These are phyloP conservation scores for Agaricus bisporus DNA, from an alignment of 768 basidiomycete species.

Conservation along the genomic window DNA sequence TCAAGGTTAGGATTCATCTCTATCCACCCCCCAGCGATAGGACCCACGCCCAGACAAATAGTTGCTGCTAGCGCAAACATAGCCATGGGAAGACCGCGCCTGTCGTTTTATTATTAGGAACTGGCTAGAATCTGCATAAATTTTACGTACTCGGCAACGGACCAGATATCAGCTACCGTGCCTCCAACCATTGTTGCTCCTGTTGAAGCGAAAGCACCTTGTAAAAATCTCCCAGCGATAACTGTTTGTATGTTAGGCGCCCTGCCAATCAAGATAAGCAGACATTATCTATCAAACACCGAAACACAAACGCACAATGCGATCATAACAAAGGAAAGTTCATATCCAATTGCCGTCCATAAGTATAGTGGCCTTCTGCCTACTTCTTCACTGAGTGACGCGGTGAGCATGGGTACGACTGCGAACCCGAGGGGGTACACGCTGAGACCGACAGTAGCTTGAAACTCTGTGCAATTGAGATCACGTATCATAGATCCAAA, in stretches of 20 bases:
- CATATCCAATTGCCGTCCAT: constrained; percentile 39
- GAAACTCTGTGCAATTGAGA: constrained; percentile 35
- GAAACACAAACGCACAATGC: constrained; percentile 21
- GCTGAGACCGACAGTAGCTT: constrained; percentile 40
- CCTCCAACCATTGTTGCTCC: constrained; percentile 71
- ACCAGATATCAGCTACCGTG: constrained; percentile 69
- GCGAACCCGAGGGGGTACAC: constrained; percentile 58
- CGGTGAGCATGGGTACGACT: constrained; percentile 54
- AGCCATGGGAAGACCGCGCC: constrained; percentile 76
- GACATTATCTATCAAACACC: not conserved
- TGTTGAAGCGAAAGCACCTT: constrained; percentile 64
- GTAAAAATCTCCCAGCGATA: constrained; percentile 58
- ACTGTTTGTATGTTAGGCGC: constrained; percentile 53
- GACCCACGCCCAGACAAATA: constrained; percentile 18
- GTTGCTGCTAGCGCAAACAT: constrained; percentile 54
- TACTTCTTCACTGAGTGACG: constrained; percentile 66
- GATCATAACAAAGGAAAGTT: constrained; percentile 43
- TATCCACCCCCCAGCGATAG: constrained; percentile 22
- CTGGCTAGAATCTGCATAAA: not conserved
- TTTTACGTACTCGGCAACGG: constrained; percentile 45
- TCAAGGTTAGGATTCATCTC: constrained; percentile 21
- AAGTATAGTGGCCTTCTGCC: constrained; percentile 57
- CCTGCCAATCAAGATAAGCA: constrained; percentile 16
- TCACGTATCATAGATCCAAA: constrained; percentile 48
- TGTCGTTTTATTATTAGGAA: constrained; percentile 18